phyloP scores from a whole-genome alignment of 1,139 yeast species.

The Sporopachydermia cereana region DNA sequence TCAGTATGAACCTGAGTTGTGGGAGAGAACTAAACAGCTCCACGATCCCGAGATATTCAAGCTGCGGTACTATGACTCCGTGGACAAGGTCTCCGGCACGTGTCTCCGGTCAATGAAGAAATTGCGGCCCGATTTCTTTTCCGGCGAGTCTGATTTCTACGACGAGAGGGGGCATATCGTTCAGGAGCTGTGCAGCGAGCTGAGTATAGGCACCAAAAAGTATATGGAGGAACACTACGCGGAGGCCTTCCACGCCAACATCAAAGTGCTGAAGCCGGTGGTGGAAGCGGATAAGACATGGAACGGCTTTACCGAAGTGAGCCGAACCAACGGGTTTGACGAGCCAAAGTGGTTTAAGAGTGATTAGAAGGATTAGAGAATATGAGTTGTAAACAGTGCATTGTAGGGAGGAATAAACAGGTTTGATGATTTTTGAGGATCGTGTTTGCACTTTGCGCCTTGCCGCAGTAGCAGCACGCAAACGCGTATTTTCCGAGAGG shows the following conservation, averaged over 20 bases:
- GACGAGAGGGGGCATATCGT: neutral
- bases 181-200: neutral
- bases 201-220: constrained; percentile 12
- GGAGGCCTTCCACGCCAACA: constrained; percentile 20
- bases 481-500: too few relatives aligned
- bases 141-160: constrained; percentile 10
- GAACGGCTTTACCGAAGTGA: constrained; percentile 20
- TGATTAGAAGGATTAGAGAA: neutral
- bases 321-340: constrained; percentile 24
- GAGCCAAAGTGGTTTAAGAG: constrained; percentile 20
- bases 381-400: neutral
- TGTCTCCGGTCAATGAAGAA: constrained; percentile 19
- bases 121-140: constrained; percentile 18
- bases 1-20: constrained; percentile 18
- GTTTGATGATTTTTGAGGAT: neutral
- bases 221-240: constrained; percentile 20
- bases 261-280: constrained; percentile 24
- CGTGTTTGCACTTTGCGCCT: too few relatives aligned
- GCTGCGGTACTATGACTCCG: constrained; percentile 23
- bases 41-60: constrained; percentile 17
- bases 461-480: too few relatives aligned
- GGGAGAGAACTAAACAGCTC: constrained; percentile 17
- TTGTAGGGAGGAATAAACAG: neutral
- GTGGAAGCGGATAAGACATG: constrained; percentile 18
- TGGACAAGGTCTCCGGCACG: constrained; percentile 22